Base-by-base conservation (phyloP, 1,284 basidiomycete genomes). In the Takashimella tepidaria region DNA sequence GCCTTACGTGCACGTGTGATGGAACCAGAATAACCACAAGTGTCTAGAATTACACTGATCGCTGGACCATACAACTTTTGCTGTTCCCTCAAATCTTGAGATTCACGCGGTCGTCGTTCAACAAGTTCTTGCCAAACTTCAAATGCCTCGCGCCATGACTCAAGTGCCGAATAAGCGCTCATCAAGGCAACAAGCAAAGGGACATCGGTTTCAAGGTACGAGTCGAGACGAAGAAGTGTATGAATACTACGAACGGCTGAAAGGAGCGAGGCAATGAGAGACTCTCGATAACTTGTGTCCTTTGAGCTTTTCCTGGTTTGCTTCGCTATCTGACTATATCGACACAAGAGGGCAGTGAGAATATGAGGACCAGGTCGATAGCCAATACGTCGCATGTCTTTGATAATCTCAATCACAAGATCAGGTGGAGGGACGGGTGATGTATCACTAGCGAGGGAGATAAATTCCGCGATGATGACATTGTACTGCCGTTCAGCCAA, bases 171-270 rank as follows among this genome's bases (percentile, higher is more conserved):
- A 74, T 96, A 97, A 1, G 89, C 86, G 69, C 21, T 20, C 88
- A 97, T 91, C 54, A 97, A 78, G 61, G 89, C 83, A 67, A 92
- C 95, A 79, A 88, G 85, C n/a, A 92, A 79, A 1, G 79, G 75
- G 11, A 84, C 79, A 64, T 92, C 87, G 2, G 89, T 88, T 20
- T 83, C 80, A 56, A 95, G 77, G 19, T 80, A 79, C 8, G 84
- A 79, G 66, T 96, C 91, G 42, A 92, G 78, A 45, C 84, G 85
- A 62, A 96, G 79, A 50, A 86, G 78, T 56, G 88, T 83, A 69
- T 96, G 91, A 19, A 87, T 79, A 23, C 85, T 81, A n/a, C 83
- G 81, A 42, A 89, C 81, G 20, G 68, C 64, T 24, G 67, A 46
- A 3, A 68, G 51, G 12, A 72, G 54, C 24, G 55, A 46, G 1